phyloP scores from a whole-genome alignment of 345 rosid species.

The Corchorus capsularis region DNA sequence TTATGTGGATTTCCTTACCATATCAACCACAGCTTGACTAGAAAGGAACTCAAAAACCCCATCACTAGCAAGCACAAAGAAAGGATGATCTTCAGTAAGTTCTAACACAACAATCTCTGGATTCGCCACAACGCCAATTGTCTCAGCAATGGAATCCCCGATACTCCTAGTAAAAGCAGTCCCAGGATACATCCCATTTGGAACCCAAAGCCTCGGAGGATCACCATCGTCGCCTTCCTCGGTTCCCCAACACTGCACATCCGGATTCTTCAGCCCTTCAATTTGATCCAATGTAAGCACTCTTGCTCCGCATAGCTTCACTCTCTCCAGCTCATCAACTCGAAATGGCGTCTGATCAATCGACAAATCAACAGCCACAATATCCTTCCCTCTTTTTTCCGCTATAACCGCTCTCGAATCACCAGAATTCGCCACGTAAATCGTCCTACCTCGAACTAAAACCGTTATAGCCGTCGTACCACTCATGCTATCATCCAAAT shows the following conservation, averaged over 20 bases:
- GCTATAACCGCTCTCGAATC: conserved; percentile 95
- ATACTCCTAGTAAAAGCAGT: conserved; percentile 97
- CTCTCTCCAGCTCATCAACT: conserved; percentile 83
- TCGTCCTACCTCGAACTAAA: conserved; percentile 77
- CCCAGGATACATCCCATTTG: conserved; percentile 96
- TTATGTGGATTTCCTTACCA: conserved; percentile 66
- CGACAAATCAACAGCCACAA: conserved; percentile 88
- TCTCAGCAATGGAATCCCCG: conserved; percentile 92
- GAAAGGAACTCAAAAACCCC: conserved; percentile 98
- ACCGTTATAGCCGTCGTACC: conserved; percentile 95
- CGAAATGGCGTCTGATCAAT: conserved; percentile 94
- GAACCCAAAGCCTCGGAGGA: conserved; percentile 96
- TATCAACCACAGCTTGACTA: conserved; percentile 94
- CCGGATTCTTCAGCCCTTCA: conserved; percentile 93
- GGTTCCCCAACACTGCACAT: conserved; percentile 94
- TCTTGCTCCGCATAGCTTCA: conserved; percentile 87
- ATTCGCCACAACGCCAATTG: conserved; percentile 93
- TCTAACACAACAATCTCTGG: conserved; percentile 92
- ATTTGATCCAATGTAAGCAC: conserved; percentile 96
- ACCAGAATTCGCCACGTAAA: conserved; percentile 84
- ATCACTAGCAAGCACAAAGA: conserved; percentile 97
- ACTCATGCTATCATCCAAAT: conserved; percentile 89
- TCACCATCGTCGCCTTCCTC: conserved; percentile 98
- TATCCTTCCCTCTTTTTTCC: conserved; percentile 68
- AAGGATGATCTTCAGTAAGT: conserved; percentile 80